phyloP scores from a whole-genome alignment of 2,329 filamentous ascomycete genomes.

The Piedraia hortae region DNA sequence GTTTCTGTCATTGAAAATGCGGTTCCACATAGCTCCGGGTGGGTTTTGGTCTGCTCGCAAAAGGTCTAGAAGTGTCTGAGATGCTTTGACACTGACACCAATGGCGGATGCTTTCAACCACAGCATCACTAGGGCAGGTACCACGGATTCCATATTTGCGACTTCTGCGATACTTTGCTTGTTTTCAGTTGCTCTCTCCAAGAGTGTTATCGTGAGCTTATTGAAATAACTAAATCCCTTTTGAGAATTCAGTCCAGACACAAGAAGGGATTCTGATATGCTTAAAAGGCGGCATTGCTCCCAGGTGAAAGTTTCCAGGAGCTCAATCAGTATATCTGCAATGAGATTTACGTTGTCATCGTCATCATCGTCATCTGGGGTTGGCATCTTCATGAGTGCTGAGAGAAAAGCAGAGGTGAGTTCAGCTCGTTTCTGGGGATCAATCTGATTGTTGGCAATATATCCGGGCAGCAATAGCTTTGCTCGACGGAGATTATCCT shows the following conservation, averaged over 20 bases:
- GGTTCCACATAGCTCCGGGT: conserved; percentile 29
- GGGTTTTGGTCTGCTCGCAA: conserved; percentile 20
- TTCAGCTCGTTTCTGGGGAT: too few relatives aligned
- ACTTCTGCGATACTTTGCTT: conserved; percentile 26
- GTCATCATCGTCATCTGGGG: too few relatives aligned
- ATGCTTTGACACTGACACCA: conserved; percentile 26
- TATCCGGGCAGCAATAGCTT: too few relatives aligned
- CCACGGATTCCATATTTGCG: conserved; percentile 26
- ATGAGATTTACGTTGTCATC: conserved; percentile 26
- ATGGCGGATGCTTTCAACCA: conserved; percentile 30
- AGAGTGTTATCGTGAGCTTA: conserved; percentile 24
- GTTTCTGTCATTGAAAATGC: conserved; percentile 31
- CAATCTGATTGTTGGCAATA: too few relatives aligned
- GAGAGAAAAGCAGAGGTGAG: too few relatives aligned
- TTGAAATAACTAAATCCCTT: conserved; percentile 23
- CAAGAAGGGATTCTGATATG: conserved; percentile 16
- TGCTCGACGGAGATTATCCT: too few relatives aligned
- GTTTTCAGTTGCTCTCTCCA: conserved; percentile 26
- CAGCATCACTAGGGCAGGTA: conserved; percentile 26
- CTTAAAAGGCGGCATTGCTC: conserved; percentile 4
- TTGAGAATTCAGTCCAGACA: conserved; percentile 24
- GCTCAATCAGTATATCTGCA: conserved; percentile 21
- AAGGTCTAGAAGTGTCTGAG: conserved; percentile 24
- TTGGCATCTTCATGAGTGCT: too few relatives aligned
- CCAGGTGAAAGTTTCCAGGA: conserved; percentile 12